Evolutionary conservation across 208 protist genomes (phyloP), one percentile per base, ranked within the genome.

Genomic region (Acanthamoeba sp.): DNA sequence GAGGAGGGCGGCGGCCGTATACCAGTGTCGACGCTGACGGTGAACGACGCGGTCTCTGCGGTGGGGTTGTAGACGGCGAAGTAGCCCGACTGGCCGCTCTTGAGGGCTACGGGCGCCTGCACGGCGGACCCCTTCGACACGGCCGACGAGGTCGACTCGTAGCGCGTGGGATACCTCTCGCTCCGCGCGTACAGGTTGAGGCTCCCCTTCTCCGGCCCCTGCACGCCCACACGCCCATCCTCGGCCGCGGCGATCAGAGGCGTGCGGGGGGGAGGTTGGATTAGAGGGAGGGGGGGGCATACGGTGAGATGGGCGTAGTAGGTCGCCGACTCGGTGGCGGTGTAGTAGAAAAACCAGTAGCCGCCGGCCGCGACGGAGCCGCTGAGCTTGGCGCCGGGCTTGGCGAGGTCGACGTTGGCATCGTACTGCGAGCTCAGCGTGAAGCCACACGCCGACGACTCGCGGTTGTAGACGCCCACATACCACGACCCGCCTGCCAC

Each of bases 401-500:
- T 36, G 32, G 38, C 29, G 18, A 32, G 34, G n/a, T 42, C 34
- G 32, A 76, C 66, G 66, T 16, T 18, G 34, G 66, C 32, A 36
- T 76, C 66, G 29, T 38, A 76, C 34, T 76, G 66, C 34, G 66
- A 27, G 34, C 2, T 76, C 7, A 76, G 34, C n/a, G 66, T 76
- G 66, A 76, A 76, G 7, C 5, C 32, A n/a, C 66, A 76, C 66
- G 32, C 2, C 66, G 34, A 2, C 18, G 27, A 10, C 2, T 76
- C 29, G 18, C 66, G 66, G 34, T 76, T 76, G 66, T 76, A 76
- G n/a, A 76, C n/a, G 66, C 66, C 66, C 66, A 76, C 66, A 76
- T 76, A 38, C 66, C 66, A 76, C 66, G 66, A n/a, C 7, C 34
- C n/a, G 27, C 66, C 59, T 48, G 45, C 10, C 45, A 2, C 3